Conservation (phyloP, 306 rosid species). For the Quercus parvula region DNA sequence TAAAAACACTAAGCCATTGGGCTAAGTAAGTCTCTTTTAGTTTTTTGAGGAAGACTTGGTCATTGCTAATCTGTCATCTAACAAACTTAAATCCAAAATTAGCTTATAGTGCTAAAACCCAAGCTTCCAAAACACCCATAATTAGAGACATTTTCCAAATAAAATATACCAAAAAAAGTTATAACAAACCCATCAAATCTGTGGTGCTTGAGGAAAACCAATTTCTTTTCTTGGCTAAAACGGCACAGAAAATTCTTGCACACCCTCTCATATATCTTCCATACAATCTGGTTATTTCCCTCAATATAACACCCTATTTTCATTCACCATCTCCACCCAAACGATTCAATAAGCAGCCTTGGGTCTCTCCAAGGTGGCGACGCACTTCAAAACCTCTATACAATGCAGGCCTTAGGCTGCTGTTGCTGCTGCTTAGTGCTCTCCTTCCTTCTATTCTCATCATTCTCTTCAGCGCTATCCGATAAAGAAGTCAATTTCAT, state of each 20-base stretch:
- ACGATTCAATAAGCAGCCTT: constrained; percentile 23
- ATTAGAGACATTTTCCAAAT: constrained; percentile 12
- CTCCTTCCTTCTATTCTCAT: constrained; percentile 8
- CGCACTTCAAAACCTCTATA: neutral
- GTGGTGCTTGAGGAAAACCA: neutral
- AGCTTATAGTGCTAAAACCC: constrained; percentile 12
- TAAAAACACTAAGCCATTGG: no score
- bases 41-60: neutral
- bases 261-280: constrained; percentile 18
- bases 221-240: neutral
- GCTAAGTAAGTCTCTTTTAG: no score
- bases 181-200: constrained; percentile 16
- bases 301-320: constrained; percentile 20
- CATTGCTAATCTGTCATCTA: neutral
- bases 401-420: constrained; percentile 33
- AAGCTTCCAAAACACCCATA: constrained; percentile 8
- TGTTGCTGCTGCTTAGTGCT: neutral
- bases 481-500: constrained; percentile 41
- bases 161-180: neutral
- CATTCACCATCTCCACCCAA: neutral
- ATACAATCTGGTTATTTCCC: neutral
- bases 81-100: constrained; percentile 15
- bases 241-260: constrained; percentile 31
- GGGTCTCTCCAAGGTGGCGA: constrained; percentile 12
- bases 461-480: constrained; percentile 39